A percentile compares a stretch with the other conserved stretches of the same genome.
phyloP scores from a whole-genome alignment of 2,329 filamentous ascomycete species.

The Trichoderma aggressivum region DNA sequence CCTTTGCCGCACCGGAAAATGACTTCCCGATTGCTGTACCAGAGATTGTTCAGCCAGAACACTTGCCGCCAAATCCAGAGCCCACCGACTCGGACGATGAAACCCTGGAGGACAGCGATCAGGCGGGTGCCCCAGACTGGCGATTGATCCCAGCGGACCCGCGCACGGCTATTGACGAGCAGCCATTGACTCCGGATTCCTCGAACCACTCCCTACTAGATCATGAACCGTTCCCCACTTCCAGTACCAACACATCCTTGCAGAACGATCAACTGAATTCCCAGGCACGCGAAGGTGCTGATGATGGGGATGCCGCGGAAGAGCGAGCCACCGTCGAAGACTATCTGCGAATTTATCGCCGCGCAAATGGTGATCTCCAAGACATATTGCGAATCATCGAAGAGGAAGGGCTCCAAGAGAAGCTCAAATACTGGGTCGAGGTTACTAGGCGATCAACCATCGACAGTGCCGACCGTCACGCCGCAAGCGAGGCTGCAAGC shows the following conservation, averaged over 20 bases:
- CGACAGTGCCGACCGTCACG: constrained; percentile 23
- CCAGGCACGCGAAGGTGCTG: background rate
- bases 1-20: constrained; percentile 49
- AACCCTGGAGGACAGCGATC: constrained; percentile 29
- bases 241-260: background rate
- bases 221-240: background rate
- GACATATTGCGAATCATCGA: constrained; percentile 59
- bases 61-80: constrained; percentile 22
- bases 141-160: background rate
- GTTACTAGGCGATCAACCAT: constrained; percentile 41
- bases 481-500: background rate
- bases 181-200: background rate
- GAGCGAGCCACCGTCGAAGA: constrained; percentile 29
- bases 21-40: constrained; percentile 26
- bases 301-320: background rate
- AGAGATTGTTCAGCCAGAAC: constrained; percentile 16
- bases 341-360: constrained; percentile 54
- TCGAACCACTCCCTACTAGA: background rate
- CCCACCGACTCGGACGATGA: constrained; percentile 35
- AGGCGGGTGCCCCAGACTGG: constrained; percentile 13
- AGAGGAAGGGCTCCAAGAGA: constrained; percentile 56
- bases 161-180: background rate
- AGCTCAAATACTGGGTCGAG: constrained; percentile 57
- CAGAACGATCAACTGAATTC: background rate
- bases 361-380: constrained; percentile 57